These are phyloP conservation scores for maize (Zea mays) DNA, from an alignment of 176 grass and related monocot species.

Conservation along the genomic window DNA sequence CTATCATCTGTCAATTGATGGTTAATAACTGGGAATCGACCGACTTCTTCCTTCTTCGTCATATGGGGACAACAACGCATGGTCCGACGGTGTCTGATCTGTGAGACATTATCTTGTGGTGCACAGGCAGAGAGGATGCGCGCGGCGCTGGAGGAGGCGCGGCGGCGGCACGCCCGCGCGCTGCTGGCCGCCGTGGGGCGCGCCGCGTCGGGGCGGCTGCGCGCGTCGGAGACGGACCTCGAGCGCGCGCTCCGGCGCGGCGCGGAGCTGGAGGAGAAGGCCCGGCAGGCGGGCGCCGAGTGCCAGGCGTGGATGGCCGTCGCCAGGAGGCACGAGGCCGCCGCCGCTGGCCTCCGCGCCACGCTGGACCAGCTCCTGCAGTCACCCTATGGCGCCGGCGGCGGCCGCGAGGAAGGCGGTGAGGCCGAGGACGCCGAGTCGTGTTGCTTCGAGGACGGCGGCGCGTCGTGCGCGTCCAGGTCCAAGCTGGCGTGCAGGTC, in stretches of 20 bases:
- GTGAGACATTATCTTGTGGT: neutral
- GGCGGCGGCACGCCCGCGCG: constrained; percentile 24
- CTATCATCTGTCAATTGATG: neutral
- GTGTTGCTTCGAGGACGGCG: constrained; percentile 43
- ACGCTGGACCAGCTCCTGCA: constrained; percentile 50
- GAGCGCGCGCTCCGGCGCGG: constrained; percentile 35
- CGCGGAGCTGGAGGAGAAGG: constrained; percentile 48
- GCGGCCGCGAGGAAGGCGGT: neutral
- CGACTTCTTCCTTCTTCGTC: neutral
- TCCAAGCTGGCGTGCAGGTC: constrained; percentile 26
- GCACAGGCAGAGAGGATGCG: constrained; percentile 42
- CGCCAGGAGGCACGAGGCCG: constrained; percentile 55
- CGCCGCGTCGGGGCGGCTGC: constrained; percentile 1
- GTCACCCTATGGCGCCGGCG: neutral
- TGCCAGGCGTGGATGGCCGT: constrained; percentile 52
- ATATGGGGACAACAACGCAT: neutral
- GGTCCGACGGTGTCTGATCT: neutral
- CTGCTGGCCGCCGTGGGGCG: constrained; percentile 28
- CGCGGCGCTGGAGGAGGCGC: constrained; percentile 37
- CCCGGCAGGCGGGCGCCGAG: constrained; percentile 46
- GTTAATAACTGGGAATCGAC: neutral
- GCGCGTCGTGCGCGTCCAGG: neutral
- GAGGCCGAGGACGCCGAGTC: constrained; percentile 32
- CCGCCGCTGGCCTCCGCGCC: constrained; percentile 40
- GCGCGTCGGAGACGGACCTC: constrained; percentile 41